Evolutionary conservation across 225 moss, liverwort and hornwort species (phyloP).

Genomic region (Antitrichia curtipendula): DNA sequence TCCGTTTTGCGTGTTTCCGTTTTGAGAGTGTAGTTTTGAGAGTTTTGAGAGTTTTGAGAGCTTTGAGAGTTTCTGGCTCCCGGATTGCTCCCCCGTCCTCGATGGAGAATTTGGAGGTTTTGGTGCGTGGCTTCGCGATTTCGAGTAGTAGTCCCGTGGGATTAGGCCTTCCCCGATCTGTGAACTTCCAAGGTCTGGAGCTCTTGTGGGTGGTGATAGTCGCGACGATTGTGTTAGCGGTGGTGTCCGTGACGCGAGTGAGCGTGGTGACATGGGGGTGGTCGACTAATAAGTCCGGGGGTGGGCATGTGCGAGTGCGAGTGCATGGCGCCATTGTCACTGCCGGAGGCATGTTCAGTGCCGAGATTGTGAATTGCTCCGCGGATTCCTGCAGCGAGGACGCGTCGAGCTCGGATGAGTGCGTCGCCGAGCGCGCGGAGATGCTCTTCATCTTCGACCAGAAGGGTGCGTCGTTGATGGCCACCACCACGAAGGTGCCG

Average conservation of each 20-base stretch:
- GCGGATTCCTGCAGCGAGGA: slow-evolving; percentile 20
- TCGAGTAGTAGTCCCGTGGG: not conserved
- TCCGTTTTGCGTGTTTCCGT: not conserved
- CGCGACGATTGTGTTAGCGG: slow-evolving; percentile 23
- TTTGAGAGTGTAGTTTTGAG: not conserved
- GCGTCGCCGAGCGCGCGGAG: not conserved
- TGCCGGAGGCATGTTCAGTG: slow-evolving; percentile 21
- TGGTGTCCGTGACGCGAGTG: slow-evolving; percentile 39
- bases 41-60: too few species aligned
- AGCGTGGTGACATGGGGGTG: slow-evolving; percentile 35
- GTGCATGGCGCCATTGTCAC: slow-evolving; percentile 27
- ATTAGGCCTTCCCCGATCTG: not conserved
- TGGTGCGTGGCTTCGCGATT: slow-evolving; percentile 26
- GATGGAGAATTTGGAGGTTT: slow-evolving; percentile 40
- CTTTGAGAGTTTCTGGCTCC: not conserved
- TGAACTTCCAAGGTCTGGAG: slow-evolving; percentile 18
- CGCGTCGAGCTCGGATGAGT: slow-evolving; percentile 8
- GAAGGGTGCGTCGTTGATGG: slow-evolving; percentile 3
- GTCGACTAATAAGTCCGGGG: slow-evolving; percentile 10
- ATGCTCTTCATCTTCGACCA: slow-evolving; percentile 32
- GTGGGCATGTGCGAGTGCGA: slow-evolving; percentile 18
- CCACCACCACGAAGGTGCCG: not conserved
- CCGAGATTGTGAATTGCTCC: slow-evolving; percentile 27
- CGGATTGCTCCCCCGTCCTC: not conserved
- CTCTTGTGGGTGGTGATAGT: slow-evolving; percentile 19